Percentiles rank a stretch among this genome's conserved stretches.
phyloP scores from a whole-genome alignment of 257 asterid species.

The Agastache rugosa region DNA sequence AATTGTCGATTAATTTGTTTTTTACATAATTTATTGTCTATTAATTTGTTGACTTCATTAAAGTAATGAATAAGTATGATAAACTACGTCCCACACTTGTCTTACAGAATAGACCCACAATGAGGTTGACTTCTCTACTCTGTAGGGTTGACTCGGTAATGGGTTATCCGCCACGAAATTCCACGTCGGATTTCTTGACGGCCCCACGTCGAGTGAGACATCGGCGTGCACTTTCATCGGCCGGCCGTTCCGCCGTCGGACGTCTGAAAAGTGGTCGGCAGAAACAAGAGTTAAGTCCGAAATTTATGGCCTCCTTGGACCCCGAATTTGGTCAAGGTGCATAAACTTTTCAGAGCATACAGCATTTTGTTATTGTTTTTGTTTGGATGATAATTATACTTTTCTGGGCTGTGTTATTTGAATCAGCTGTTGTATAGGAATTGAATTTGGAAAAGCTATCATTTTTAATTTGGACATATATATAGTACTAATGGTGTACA shows the following conservation, averaged over 20 bases:
- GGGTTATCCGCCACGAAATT: neutral
- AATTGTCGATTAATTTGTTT: too few relatives aligned
- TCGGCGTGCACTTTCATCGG: neutral
- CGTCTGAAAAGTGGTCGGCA: neutral
- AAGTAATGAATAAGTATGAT: too few relatives aligned
- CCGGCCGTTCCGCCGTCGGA: neutral
- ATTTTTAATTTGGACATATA: too few relatives aligned
- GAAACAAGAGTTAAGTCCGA: neutral
- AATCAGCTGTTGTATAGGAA: too few relatives aligned
- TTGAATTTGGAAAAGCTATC: too few relatives aligned
- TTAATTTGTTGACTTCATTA: too few relatives aligned
- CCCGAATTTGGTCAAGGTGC: too few relatives aligned
- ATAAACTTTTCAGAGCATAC: too few relatives aligned
- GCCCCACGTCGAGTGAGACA: neutral
- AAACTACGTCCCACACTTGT: neutral
- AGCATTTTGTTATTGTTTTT: too few relatives aligned
- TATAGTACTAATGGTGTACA: too few relatives aligned
- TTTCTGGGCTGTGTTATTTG: neutral
- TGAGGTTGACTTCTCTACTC: neutral
- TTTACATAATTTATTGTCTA: too few relatives aligned
- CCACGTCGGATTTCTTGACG: neutral
- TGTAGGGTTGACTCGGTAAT: neutral
- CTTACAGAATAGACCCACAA: neutral
- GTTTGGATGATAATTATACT: too few relatives aligned
- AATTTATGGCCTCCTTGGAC: neutral